Evolutionary conservation across 768 basidiomycete genomes (phyloP).

Genomic region (Pisolithus tinctorius): DNA sequence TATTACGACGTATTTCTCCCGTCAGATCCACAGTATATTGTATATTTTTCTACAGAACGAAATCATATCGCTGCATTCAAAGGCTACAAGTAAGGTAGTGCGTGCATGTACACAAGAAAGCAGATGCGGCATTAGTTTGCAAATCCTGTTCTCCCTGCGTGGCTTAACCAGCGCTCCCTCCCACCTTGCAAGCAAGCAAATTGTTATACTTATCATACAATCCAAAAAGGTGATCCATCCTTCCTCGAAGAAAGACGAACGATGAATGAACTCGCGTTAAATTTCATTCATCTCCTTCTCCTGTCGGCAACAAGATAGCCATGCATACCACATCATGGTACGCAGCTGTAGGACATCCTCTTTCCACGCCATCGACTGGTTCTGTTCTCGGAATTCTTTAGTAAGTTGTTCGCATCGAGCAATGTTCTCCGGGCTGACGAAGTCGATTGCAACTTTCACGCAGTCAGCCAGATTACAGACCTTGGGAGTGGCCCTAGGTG

Average conservation of each 20-base stretch:
- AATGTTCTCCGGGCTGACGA: slow-evolving; percentile 92
- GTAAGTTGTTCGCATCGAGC: slow-evolving; percentile 79
- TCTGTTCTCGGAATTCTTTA: slow-evolving; percentile 85
- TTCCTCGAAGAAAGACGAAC: not conserved
- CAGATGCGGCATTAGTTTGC: not conserved
- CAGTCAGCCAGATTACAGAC: slow-evolving; percentile 93
- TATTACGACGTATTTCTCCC: too few species aligned
- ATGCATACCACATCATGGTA: slow-evolving; percentile 93
- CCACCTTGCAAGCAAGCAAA: not conserved
- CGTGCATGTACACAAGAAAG: not conserved
- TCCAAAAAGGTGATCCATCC: slow-evolving; percentile 17
- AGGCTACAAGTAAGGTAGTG: not conserved
- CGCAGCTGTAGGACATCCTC: slow-evolving; percentile 88
- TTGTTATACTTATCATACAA: slow-evolving; percentile 17
- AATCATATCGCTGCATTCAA: too few species aligned
- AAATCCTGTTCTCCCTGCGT: not conserved
- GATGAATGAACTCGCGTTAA: not conserved
- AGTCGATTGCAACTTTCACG: slow-evolving; percentile 93
- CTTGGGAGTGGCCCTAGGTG: slow-evolving; percentile 29
- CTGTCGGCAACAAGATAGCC: slow-evolving; percentile 61
- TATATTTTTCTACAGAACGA: too few species aligned
- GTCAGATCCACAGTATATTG: too few species aligned
- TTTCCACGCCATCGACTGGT: slow-evolving; percentile 85
- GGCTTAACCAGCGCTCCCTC: not conserved
- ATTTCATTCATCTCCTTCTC: slow-evolving; percentile 36